Percentiles rank a stretch among this genome's conserved stretches.
Conservation (phyloP, 2,329 filamentous ascomycete species). For the Chrysosporium queenslandicum region DNA sequence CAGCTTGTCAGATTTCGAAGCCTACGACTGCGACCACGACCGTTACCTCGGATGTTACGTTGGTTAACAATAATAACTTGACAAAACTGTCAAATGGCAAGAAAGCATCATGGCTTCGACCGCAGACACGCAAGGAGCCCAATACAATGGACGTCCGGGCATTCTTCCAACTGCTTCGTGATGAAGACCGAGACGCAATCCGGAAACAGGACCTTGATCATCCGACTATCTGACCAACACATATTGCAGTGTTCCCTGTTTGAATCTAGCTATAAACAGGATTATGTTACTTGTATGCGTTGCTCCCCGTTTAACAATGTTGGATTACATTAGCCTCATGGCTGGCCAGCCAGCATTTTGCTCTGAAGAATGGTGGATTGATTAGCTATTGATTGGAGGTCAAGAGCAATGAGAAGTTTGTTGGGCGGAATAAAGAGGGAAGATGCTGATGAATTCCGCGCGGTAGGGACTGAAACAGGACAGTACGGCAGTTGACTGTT, state of each 20-base stretch:
- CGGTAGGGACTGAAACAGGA: background rate
- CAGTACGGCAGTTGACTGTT: background rate
- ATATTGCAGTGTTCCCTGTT: background rate
- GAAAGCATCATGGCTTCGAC: slow-evolving; percentile 13
- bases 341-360: background rate
- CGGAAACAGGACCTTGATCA: slow-evolving; percentile 16
- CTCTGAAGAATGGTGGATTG: background rate
- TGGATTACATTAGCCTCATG: slow-evolving; percentile 1
- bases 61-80: background rate
- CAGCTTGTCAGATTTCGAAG: background rate
- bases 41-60: background rate
- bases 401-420: background rate
- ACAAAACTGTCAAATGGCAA: background rate
- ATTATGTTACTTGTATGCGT: slow-evolving; percentile 2
- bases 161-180: slow-evolving; percentile 21
- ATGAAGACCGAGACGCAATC: slow-evolving; percentile 21
- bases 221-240: slow-evolving; percentile 3
- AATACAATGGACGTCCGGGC: slow-evolving; percentile 19
- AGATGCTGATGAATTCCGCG: background rate
- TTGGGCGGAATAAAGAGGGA: background rate
- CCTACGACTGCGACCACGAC: slow-evolving; percentile 7
- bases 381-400: background rate
- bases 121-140: slow-evolving; percentile 14
- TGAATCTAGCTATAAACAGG: background rate
- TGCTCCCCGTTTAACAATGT: background rate